Base-by-base conservation (phyloP, 208 protist species). In the Leishmania martiniquensis region DNA sequence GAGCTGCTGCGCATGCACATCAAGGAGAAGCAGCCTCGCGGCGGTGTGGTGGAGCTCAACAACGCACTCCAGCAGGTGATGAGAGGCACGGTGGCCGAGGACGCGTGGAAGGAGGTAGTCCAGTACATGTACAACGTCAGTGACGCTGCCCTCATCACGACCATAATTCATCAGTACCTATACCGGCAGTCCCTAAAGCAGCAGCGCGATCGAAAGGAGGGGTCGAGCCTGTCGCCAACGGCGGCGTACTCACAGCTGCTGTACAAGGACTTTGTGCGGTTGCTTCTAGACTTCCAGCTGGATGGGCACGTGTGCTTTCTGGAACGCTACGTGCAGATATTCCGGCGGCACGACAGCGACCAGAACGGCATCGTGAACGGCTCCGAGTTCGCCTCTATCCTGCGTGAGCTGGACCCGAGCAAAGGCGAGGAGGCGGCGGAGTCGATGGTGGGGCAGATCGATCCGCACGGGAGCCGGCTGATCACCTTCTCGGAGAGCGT, bases 281-380 rank as follows among this genome's bases (percentile, higher is more conserved):
- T 97, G 1, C 85, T 98, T 37, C 76, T 98, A 4, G 89, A 97
- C 70, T 98, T 97, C 75, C 96, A 98, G 77, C 82, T 98, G 15
- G 87, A 92, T 62, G 88, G 93, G 15, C 96, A 98, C 77, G 89
- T 96, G 70, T 77, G 86, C n/a, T 98, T 98, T 74, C 85, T 98
- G 34, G 75, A 77, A 34, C 86, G 69, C 15, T 97, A 96, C 75
- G 89, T 97, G 0, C 6, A 45, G 7, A 75, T 97, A 22, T 98
- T 98, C 75, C 77, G 85, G 7, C 69, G 84, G 20, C 73, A 93
- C 72, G 95, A 98, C 81, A 49, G 45, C 3, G 93, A 97, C 76
- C 72, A 82, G 51, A 90, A 96, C 80, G 94, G 94, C 60, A 90
- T 98, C 51, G 79, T 98, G 25, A 96, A 88, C 77, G 81, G 88